Evolutionary conservation across 2,329 filamentous ascomycete species (phyloP), one percentile per base, ranked within the genome.

Genomic region (Microdochium bolleyi): DNA sequence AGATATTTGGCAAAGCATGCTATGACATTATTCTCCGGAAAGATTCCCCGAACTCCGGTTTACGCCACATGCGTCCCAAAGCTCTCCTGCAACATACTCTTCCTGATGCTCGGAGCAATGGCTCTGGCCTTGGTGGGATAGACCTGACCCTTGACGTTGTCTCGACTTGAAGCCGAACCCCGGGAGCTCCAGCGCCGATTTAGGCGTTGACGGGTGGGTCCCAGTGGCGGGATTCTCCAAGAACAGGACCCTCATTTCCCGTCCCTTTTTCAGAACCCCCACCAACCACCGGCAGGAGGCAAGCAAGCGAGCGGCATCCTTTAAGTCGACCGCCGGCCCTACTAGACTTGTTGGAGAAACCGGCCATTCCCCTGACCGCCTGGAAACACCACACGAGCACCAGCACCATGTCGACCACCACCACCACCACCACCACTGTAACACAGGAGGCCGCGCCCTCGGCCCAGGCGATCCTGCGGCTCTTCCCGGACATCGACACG

Each of bases 401-500:
- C 41, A 51, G 14, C 30, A 57, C 38, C 24, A 69, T 68, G 66
- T 62, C 69, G 24, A 65, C 66, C 38, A 64, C 67, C 24, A 64
- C 71, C 13, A 76, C 78, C 24, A 76, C 71, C 38, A 74, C 73
- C 37, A 67, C 72, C 27, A 76, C 76, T 22, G 19, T 46, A 22
- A 22, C 41, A 46, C 41, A 46, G 19, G 67, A 70, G 53, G 62
- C 77, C 41, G 77, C 83, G 64, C 76, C 81, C 53, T 95, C 89
- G 51, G 90, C 91, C 19, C 84, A 94, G 62, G 89, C 88, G 64
- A 90, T 99, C 63, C 78, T 92, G 54, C 85, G 84, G 57, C 82
- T 97, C 49, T 97, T 97, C 71, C 90, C 91, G 51, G 91, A 96
- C 68, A 82, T 84, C 70, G 78, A 87, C 71, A 84, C 83, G 55